phyloP scores from a whole-genome alignment of 768 basidiomycete species.

The Phylloporus rhodoxanthus region DNA sequence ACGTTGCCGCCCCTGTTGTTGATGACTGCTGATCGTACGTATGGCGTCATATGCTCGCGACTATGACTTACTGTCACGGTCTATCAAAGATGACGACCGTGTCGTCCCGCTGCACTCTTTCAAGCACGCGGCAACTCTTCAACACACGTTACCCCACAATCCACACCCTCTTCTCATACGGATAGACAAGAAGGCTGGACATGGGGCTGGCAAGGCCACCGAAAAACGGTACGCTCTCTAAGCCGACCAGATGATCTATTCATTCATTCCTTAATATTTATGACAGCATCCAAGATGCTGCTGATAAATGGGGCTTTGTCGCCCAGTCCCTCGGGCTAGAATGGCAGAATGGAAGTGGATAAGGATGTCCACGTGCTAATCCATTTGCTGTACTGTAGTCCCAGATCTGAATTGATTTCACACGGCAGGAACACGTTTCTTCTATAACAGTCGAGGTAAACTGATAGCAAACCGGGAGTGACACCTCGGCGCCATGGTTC shows the following conservation, averaged over 20 bases:
- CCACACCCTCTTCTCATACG: slow-evolving; percentile 68
- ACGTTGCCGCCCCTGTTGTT: slow-evolving; percentile 65
- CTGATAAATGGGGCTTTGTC: slow-evolving; percentile 74
- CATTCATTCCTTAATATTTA: neutral
- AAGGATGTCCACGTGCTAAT: neutral
- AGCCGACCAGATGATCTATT: slow-evolving; percentile 12
- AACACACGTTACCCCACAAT: slow-evolving; percentile 59
- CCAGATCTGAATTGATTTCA: neutral
- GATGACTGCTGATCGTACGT: slow-evolving; percentile 79
- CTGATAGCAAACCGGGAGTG: slow-evolving; percentile 1
- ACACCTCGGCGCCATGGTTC: neutral
- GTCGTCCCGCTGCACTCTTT: slow-evolving; percentile 86
- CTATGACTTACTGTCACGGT: slow-evolving; percentile 2
- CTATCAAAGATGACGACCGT: slow-evolving; percentile 63
- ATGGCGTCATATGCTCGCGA: neutral
- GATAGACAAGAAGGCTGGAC: slow-evolving; percentile 75
- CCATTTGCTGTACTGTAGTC: neutral
- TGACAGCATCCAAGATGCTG: slow-evolving; percentile 64
- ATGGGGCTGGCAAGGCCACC: slow-evolving; percentile 76
- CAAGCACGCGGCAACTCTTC: slow-evolving; percentile 76
- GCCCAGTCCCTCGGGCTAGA: slow-evolving; percentile 57
- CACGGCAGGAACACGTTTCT: slow-evolving; percentile 1
- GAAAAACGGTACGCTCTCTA: slow-evolving; percentile 46
- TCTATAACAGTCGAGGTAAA: neutral
- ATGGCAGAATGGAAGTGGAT: slow-evolving; percentile 25